Conservation (phyloP, 805 yeast genomes). For the Kregervanrija fluxuum region DNA sequence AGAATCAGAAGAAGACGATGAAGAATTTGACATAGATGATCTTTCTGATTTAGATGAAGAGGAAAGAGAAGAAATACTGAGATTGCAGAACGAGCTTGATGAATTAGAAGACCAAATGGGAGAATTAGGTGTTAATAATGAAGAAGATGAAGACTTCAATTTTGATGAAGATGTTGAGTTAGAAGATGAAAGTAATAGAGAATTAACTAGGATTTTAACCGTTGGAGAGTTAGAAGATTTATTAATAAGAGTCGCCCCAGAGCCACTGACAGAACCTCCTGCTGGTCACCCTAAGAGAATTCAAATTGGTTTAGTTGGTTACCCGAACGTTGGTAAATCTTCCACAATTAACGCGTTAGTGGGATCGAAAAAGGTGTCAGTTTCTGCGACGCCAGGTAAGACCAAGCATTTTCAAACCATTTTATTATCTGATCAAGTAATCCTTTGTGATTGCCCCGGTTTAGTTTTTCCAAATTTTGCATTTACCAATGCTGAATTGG, state of each 20-base stretch:
- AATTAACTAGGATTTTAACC: slow-evolving; percentile 61
- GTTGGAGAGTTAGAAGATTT: slow-evolving; percentile 81
- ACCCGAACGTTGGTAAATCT: slow-evolving; percentile 80
- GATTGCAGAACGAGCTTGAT: slow-evolving; percentile 11
- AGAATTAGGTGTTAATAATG: slow-evolving; percentile 15
- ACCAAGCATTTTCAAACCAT: slow-evolving; percentile 98
- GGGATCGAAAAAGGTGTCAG: slow-evolving; percentile 97
- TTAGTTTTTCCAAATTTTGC: slow-evolving; percentile 97
- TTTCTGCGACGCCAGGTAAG: slow-evolving; percentile 97
- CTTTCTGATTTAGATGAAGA: slow-evolving; percentile 16
- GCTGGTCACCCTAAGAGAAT: slow-evolving; percentile 54
- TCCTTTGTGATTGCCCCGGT: slow-evolving; percentile 98
- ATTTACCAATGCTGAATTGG: slow-evolving; percentile 91
- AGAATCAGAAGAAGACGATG: slow-evolving; percentile 9
- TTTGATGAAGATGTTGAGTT: slow-evolving; percentile 17
- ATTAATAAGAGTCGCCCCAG: slow-evolving; percentile 74
- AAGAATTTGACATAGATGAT: slow-evolving; percentile 13
- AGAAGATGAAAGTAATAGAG: slow-evolving; percentile 28
- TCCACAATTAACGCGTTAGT: slow-evolving; percentile 97
- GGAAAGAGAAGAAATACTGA: slow-evolving; percentile 13
- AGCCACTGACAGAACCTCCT: slow-evolving; percentile 41
- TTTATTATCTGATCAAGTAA: slow-evolving; percentile 69
- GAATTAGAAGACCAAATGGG: slow-evolving; percentile 12
- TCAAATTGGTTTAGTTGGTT: slow-evolving; percentile 94
- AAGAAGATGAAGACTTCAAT: slow-evolving; percentile 19